Evolutionary conservation across 164 flowering plant genomes (phyloP).

Genomic region (Vitis labrusca): DNA sequence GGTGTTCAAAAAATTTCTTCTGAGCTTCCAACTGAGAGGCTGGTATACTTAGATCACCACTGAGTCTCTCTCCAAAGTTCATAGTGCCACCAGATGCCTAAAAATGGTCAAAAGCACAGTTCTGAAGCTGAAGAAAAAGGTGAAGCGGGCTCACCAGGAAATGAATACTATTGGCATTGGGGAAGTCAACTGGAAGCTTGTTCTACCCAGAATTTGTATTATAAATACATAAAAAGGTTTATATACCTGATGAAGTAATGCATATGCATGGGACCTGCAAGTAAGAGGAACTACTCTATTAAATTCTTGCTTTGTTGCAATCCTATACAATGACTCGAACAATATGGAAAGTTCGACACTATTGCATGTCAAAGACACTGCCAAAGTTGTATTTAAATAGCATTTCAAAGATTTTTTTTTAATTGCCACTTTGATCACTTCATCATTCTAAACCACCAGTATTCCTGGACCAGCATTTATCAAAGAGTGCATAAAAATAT

Average conservation of each 20-base stretch:
- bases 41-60: conserved; percentile 17
- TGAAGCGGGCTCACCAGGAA: conserved; percentile 17
- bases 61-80: conserved; percentile 17
- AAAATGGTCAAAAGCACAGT: conserved; percentile 23
- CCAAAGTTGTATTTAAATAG: too few species aligned
- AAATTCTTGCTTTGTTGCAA: too few species aligned
- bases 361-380: too few species aligned
- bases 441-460: too few species aligned
- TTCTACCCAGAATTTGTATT: conserved; percentile 25
- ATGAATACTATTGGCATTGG: conserved; percentile 12
- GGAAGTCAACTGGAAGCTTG: conserved; percentile 16
- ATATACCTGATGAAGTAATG: conserved; percentile 37
- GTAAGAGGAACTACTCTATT: background rate
- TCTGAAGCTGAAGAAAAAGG: conserved; percentile 24
- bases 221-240: conserved; percentile 18
- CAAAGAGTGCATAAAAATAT: too few species aligned
- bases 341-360: too few species aligned
- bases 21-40: conserved; percentile 44
- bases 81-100: conserved; percentile 20
- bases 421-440: too few species aligned
- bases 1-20: conserved; percentile 38
- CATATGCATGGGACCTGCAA: conserved; percentile 63
- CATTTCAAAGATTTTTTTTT: too few species aligned
- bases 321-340: too few species aligned
- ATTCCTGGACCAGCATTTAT: too few species aligned